A percentile compares a stretch with the other conserved stretches of the same genome.
Conservation (phyloP, 306 rosid species). For the Mucuna pruriens region DNA sequence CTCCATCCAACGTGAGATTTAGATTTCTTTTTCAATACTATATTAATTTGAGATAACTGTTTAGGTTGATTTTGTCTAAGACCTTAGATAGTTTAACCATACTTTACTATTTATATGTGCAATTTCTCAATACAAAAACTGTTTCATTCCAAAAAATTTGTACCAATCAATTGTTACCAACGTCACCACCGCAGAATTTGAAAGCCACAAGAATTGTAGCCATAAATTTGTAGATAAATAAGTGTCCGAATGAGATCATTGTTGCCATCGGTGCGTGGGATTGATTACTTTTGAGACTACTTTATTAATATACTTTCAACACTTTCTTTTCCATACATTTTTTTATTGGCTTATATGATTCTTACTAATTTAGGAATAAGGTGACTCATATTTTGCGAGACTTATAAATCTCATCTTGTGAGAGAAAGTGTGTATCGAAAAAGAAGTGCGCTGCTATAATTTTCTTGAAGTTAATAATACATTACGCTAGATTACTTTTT, state of each 20-base stretch:
- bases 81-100: no score
- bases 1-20: no score
- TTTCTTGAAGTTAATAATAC: neutral
- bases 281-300: neutral
- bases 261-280: neutral
- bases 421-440: neutral
- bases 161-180: constrained; percentile 13
- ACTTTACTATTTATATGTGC: no score
- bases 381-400: neutral
- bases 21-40: no score
- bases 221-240: neutral
- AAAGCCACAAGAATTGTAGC: neutral
- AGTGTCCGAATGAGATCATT: neutral
- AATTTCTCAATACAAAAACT: neutral
- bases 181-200: constrained; percentile 12
- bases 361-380: neutral
- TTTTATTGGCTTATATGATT: neutral
- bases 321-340: neutral
- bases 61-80: no score
- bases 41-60: no score
- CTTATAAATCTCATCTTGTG: neutral
- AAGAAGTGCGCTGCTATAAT: neutral
- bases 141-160: neutral
- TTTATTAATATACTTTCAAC: neutral
- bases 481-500: neutral